Base-by-base conservation (phyloP, 1,139 yeast genomes). In the Meyerozyma athensensis region DNA sequence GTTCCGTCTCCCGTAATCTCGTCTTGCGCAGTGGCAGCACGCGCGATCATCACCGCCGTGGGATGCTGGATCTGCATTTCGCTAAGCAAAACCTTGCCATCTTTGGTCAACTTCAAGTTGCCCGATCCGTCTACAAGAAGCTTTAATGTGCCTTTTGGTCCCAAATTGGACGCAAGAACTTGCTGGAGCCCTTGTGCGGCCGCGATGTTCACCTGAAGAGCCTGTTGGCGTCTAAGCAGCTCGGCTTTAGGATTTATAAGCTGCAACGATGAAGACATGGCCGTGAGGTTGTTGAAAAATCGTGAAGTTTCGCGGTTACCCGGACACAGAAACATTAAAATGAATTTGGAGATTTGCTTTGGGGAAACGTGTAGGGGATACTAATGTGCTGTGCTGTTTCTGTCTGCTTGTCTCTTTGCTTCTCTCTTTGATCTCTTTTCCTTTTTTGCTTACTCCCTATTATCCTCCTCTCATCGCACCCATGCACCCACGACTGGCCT, bases 11-110 rank as follows among this genome's bases (percentile, higher is more conserved):
- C 99, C 10, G 98, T 86, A 58, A 94, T 89, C 60, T 92, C 98
- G 61, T 92, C 99, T 64, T 92, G 99, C 0, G 98, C 97, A 35
- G 96, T 81, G 38, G 99, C 99, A 8, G 97, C 98, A 47, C 97
- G 75, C 3, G 98, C 95, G 68, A 92, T 92, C 95, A 94, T 86
- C 26, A 92, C 95, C 0, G 99, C 99, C 3, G 99, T 94, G n/a
- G 99, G 99, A 49, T 92, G 92, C 61, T 92, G 97, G 60, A 92
- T 94, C 65, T 94, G 99, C 99, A 92, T 92, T 58, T 92, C 98
- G 20, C 87, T 78, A 43, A 92, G 69, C 45, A 92, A 71, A 10
- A 94, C 97, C 56, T 92, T 90, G 41, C 99, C 99, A 62, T 92
- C 99, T 59, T 92, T 92, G 43, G 99, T 92, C 52, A 92, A 77